A percentile compares a stretch with the other conserved stretches of the same genome.
These are phyloP conservation scores for Termitomyces sp. DNA, from an alignment of 768 basidiomycete species.

Conservation along the genomic window DNA sequence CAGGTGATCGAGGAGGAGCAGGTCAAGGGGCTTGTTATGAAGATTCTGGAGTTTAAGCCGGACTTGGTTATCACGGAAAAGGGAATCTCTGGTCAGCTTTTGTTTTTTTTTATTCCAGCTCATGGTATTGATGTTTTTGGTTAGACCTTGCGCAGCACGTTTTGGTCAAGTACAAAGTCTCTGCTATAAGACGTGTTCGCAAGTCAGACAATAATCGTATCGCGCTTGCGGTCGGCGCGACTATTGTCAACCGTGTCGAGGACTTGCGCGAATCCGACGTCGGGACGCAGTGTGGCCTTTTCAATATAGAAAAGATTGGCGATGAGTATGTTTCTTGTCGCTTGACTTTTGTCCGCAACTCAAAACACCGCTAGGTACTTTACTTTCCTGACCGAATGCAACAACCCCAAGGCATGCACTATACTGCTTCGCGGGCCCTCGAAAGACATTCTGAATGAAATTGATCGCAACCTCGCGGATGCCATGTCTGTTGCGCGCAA, in stretches of 20 bases:
- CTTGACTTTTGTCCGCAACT: not conserved
- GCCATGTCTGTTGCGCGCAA: slow-evolving; percentile 98
- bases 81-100: slow-evolving; percentile 81
- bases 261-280: slow-evolving; percentile 90
- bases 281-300: slow-evolving; percentile 92
- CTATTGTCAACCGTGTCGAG: slow-evolving; percentile 95
- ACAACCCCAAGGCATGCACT: slow-evolving; percentile 91
- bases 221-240: slow-evolving; percentile 91
- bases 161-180: slow-evolving; percentile 80
- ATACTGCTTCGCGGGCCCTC: slow-evolving; percentile 96
- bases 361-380: slow-evolving; percentile 61
- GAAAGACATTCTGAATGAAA: slow-evolving; percentile 97
- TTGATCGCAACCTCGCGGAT: slow-evolving; percentile 95
- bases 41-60: slow-evolving; percentile 89
- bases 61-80: slow-evolving; percentile 97
- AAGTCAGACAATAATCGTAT: slow-evolving; percentile 99
- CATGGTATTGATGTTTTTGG: not conserved
- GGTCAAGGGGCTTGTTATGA: slow-evolving; percentile 79
- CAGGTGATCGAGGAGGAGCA: slow-evolving; percentile 98
- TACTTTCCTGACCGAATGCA: slow-evolving; percentile 92
- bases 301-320: slow-evolving; percentile 94
- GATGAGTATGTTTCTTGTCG: slow-evolving; percentile 62
- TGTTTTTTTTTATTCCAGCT: not conserved
- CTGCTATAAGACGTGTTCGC: slow-evolving; percentile 94
- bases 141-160: slow-evolving; percentile 91